Evolutionary conservation across 1,284 basidiomycete genomes (phyloP).

Genomic region (Naganishia cerealis): DNA sequence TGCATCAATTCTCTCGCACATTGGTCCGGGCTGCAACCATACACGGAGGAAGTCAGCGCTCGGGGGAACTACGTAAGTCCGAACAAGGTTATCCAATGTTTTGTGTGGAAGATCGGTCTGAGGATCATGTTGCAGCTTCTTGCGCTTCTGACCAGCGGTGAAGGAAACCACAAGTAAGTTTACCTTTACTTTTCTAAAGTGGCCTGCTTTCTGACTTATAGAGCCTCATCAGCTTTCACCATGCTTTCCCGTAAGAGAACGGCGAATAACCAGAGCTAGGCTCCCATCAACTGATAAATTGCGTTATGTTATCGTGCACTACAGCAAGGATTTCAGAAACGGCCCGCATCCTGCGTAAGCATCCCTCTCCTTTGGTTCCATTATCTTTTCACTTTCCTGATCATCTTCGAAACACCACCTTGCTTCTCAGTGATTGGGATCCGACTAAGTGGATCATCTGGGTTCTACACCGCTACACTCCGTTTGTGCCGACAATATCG

Average conservation of each 20-base stretch:
- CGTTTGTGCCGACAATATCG: slow-evolving; percentile 57
- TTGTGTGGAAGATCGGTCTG: neutral
- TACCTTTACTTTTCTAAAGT: neutral
- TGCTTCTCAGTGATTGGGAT: slow-evolving; percentile 65
- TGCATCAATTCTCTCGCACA: slow-evolving; percentile 77
- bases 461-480: slow-evolving; percentile 60
- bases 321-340: slow-evolving; percentile 56
- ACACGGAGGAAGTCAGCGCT: slow-evolving; percentile 74
- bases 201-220: neutral
- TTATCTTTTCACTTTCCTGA: slow-evolving; percentile 38
- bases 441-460: slow-evolving; percentile 77
- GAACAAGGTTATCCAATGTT: neutral
- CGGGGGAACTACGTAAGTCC: slow-evolving; percentile 66
- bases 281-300: neutral
- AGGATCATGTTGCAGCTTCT: slow-evolving; percentile 58
- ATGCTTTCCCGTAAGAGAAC: slow-evolving; percentile 67
- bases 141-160: slow-evolving; percentile 69
- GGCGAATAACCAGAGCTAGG: too few relatives aligned
- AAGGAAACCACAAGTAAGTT: slow-evolving; percentile 77
- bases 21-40: slow-evolving; percentile 74
- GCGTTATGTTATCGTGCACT: neutral
- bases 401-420: neutral
- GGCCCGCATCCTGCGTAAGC: slow-evolving; percentile 45
- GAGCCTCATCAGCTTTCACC: slow-evolving; percentile 56
- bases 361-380: neutral